Evolutionary conservation across 805 yeast genomes (phyloP).

Genomic region (Wickerhamomyces tratensis): DNA sequence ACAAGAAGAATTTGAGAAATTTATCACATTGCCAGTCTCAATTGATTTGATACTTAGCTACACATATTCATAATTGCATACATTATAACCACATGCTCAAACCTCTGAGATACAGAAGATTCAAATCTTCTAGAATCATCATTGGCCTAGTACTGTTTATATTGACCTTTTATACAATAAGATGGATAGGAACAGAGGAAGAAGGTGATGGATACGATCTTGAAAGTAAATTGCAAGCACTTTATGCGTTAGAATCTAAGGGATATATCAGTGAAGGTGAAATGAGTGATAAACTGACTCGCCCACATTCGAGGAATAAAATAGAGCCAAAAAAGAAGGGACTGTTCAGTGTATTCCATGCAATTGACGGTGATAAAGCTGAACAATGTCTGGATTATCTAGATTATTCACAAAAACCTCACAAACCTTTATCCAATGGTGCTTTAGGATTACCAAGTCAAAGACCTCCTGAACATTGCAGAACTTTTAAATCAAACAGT

Average conservation of each 20-base stretch:
- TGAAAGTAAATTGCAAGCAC: not conserved
- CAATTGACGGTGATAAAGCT: too few relatives aligned
- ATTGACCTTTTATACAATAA: not conserved
- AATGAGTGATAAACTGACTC: too few relatives aligned
- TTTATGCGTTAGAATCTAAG: not conserved
- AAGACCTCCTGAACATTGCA: conserved; percentile 64
- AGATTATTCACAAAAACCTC: conserved; percentile 37
- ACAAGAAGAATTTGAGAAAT: too few relatives aligned
- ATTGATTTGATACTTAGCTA: too few relatives aligned
- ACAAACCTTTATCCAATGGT: conserved; percentile 46
- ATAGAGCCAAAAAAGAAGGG: too few relatives aligned
- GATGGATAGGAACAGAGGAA: not conserved
- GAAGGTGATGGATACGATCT: not conserved
- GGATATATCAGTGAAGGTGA: too few relatives aligned
- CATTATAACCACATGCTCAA: not conserved
- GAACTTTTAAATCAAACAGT: conserved; percentile 56
- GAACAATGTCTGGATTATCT: conserved; percentile 50
- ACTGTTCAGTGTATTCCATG: too few relatives aligned
- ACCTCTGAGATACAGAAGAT: not conserved
- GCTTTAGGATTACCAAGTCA: conserved; percentile 51
- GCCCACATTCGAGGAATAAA: too few relatives aligned
- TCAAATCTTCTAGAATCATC: not conserved
- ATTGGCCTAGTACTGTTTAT: not conserved
- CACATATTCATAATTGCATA: too few relatives aligned
- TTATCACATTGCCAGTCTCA: too few relatives aligned